Evolutionary conservation across 2,329 filamentous ascomycete species (phyloP), one percentile per base, ranked within the genome.

Genomic region (Aspergillus proliferans): DNA sequence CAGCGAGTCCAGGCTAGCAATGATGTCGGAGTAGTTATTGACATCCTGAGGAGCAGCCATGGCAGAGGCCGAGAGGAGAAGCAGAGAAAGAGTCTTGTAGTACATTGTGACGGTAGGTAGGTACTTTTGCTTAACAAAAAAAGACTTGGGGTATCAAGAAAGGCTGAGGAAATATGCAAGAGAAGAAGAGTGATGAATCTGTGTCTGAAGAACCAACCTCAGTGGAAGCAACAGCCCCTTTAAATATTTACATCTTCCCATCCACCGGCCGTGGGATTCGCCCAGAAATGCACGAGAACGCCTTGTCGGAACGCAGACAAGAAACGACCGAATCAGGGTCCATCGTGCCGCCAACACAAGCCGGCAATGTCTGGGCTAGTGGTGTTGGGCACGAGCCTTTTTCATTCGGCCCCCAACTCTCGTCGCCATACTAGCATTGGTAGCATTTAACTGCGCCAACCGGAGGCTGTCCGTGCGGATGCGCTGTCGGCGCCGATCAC

Each of bases 41-140:
- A 41, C 43, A 9, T 45, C 43, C 30, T 51, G 22, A 10, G 50
- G 47, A 5, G 52, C 48, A 22, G 57, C 58, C 34, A 62, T 36
- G 34, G 53, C 56, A 15, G 53, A 50, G 34, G 57, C 53, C 6
- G 58, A 52, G 40, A 62, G 49, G 48, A 59, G 26, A 44, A 62
- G 47, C 40, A 60, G 19, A 7, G 58, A 48, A 45, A 63, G 49
- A 19, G 53, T 44, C 52, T 61, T 62, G 52, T 56, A 57, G 43
- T 59, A 53, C 59, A 62, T 62, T 36, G 41, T 57, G 54, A 47
- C 4, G 38, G 38, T 40, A 40, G 9, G 34, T 36, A 36, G 34
- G 8, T 36, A 18, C 15, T n/a, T n/a, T n/a, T 36, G 15, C 14
- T 18, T 36, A 36, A 36, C 34, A 18, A 36, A 36, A 22, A 22